phyloP scores from a whole-genome alignment of 192 early-diverging fungal genomes.

The Helicostylum pulchrum region DNA sequence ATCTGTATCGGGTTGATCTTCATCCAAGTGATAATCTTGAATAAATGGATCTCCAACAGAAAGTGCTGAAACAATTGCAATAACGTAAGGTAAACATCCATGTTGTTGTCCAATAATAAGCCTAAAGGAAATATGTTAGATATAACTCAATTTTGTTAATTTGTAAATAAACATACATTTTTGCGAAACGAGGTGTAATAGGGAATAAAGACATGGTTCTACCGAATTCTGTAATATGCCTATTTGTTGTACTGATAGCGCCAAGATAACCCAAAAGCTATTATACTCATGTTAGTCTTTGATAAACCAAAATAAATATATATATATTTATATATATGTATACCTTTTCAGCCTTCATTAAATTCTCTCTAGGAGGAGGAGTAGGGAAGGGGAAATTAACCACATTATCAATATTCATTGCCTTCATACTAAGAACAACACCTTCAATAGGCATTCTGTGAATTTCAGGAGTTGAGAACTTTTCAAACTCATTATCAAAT shows the following conservation, averaged over 20 bases:
- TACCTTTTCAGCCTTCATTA: conserved; percentile 75
- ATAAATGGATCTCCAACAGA: conserved; percentile 95
- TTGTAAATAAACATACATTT: conserved; percentile 56
- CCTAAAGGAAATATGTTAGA: conserved; percentile 46
- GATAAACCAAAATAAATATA: neutral
- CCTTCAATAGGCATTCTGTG: conserved; percentile 93
- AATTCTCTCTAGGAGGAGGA: conserved; percentile 70
- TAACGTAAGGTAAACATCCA: conserved; percentile 79
- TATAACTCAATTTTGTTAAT: neutral
- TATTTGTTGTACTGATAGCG: conserved; percentile 59
- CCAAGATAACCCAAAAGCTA: conserved; percentile 70
- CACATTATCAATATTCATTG: conserved; percentile 94
- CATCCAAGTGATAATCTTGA: conserved; percentile 62
- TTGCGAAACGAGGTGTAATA: conserved; percentile 85
- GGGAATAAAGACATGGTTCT: conserved; percentile 89
- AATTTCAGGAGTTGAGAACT: conserved; percentile 89
- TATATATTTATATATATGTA: too few species aligned
- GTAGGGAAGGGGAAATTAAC: conserved; percentile 98
- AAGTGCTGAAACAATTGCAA: conserved; percentile 87
- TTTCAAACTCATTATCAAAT: conserved; percentile 84
- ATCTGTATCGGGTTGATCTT: conserved; percentile 51
- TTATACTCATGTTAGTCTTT: neutral
- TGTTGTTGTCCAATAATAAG: conserved; percentile 86
- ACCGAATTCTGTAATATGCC: conserved; percentile 82
- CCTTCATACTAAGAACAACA: conserved; percentile 96